Evolutionary conservation across 179 eudicot genomes (phyloP), one percentile per base, ranked within the genome.

Genomic region (Carnegiea gigantea): DNA sequence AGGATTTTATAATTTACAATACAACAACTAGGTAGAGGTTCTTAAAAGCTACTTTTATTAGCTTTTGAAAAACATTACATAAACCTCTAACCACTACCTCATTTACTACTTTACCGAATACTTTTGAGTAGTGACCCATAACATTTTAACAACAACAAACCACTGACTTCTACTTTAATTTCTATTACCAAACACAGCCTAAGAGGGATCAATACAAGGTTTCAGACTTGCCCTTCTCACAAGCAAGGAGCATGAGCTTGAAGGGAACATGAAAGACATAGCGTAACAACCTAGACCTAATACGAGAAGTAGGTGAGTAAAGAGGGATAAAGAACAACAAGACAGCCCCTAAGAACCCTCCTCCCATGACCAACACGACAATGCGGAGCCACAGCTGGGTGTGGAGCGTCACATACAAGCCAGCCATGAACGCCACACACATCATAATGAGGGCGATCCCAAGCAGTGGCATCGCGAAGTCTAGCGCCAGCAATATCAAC

Each of bases 401-500:
- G 26, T 75, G 74, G n/a, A 88, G 60, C 40, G 79, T 82, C 36
- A 88, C 85, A 65, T 70, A 83, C 30, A 85, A 73, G 14, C 80
- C 90, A 9, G 84, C 81, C 83, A 83, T 76, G 80, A 84, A 88
- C n/a, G 90, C 84, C 46, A 79, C 77, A 12, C 85, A 84, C 84
- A 85, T 83, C 77, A 60, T 82, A 3, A 77, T 33, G 17, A 86
- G 83, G 43, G 90, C 51, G 9, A 40, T 36, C 20, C 90, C 90
- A 2, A 88, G 76, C 49, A 86, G 33, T 0, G 89, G 90, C 46
- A 88, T 13, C 20, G 88, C 86, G 0, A 81, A 83, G 65, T 79
- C 59, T 0, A 88, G 77, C 8, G 84, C 72, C 72, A 78, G 1
- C 26, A 84, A 36, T 3, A 80, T 60, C 17, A 88, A 82, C 72